Conservation (phyloP, 2,329 filamentous ascomycete genomes). For the Exophiala alcalophila region DNA sequence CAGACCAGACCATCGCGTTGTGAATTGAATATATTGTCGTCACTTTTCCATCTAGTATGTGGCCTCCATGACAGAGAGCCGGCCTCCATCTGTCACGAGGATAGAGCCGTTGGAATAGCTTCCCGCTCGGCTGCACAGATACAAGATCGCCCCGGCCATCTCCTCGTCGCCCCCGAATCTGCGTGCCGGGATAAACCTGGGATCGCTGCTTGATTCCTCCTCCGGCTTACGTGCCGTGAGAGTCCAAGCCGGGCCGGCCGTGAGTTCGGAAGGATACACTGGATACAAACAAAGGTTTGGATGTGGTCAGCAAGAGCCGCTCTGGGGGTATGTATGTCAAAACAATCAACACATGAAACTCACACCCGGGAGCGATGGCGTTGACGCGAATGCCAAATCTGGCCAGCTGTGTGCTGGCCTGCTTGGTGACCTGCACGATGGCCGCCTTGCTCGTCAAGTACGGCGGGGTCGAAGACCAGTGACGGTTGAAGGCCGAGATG, state of each 20-base stretch:
- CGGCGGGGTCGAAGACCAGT: constrained; percentile 24
- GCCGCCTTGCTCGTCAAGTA: constrained; percentile 32
- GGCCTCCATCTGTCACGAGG: constrained; percentile 61
- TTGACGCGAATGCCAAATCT: constrained; percentile 29
- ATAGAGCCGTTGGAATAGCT: constrained; percentile 64
- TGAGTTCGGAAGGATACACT: constrained; percentile 1
- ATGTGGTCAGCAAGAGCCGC: no score
- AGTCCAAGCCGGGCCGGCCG: neutral
- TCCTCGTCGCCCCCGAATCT: constrained; percentile 57
- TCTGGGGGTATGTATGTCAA: no score
- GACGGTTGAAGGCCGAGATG: constrained; percentile 28
- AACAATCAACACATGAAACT: no score
- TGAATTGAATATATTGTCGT: no score
- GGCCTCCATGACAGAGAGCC: constrained; percentile 55
- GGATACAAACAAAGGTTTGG: neutral
- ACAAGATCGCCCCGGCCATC: constrained; percentile 63
- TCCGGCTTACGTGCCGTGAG: neutral
- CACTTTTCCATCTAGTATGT: constrained; percentile 52
- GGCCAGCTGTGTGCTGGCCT: constrained; percentile 23
- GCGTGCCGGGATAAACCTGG: constrained; percentile 33
- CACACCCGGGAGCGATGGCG: constrained; percentile 30
- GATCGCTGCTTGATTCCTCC: constrained; percentile 2
- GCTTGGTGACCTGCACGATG: constrained; percentile 26
- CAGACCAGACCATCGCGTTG: no score
- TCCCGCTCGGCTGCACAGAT: constrained; percentile 61